Base-by-base conservation (phyloP, 768 basidiomycete species). In the Cystobasidium onofrii region DNA sequence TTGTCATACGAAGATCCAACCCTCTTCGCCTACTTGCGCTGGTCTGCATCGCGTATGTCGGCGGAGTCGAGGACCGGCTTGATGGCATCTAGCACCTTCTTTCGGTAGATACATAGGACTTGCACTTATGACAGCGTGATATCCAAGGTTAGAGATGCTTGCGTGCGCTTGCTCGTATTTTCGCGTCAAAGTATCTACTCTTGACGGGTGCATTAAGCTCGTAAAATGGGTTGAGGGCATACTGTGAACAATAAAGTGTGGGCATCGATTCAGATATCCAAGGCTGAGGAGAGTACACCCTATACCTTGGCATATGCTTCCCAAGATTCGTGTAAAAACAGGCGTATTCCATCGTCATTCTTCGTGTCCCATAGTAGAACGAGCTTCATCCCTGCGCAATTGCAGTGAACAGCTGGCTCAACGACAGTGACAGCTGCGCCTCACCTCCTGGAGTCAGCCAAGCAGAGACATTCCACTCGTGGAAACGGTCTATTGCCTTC, bases 401-500 rank as follows among this genome's bases (percentile, higher is more conserved):
- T 6, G 20, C 10, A 25, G 31, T 66, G 15, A 34, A 27, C 31
- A 46, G 61, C 3, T 54, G n/a, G 52, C 52, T 15, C 6, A 7
- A 63, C 61, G n/a, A 23, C 23, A 4, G 31, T 39, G 34, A 1
- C 31, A 20, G 12, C 54, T 39, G 12, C 3, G 17, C 78, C 92
- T 84, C 82, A 98, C 95, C 96, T 75, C 90, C 91, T 0, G 94
- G 88, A 0, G 96, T 98, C 23, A 98, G 84, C 82, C 97, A 98
- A 34, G 91, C 92, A 18, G 96, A 98, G 23, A 98, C 88, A 1
- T 88, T 94, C 96, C 96, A 99, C 80, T 98, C 96, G 79, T 98
- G 97, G 83, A 97, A 96, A 83, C 89, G 91, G 85, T 99, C 96
- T 74, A 98, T 88, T 20, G 88, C 87, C 80, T 94, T 95, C 72